Evolutionary conservation across 2,329 filamentous ascomycete genomes (phyloP), one percentile per base, ranked within the genome.

Genomic region (Colletotrichum magnum): DNA sequence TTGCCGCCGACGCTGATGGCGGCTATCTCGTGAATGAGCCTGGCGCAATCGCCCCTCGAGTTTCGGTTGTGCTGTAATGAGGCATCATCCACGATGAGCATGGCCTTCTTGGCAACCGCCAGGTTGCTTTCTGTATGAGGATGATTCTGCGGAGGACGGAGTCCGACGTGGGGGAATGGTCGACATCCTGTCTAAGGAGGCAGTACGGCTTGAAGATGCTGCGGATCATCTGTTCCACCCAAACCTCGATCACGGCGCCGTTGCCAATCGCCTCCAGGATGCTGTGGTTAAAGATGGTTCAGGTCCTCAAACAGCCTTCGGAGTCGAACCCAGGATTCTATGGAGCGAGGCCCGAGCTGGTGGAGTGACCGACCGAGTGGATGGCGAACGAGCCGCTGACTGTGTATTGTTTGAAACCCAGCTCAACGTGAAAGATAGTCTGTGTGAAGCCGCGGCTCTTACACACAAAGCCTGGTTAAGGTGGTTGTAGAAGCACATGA

Each of bases 191-290:
- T 1, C 92, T 90, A 45, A 94, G 81, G 77, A 93, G 92, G 75
- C 94, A 95, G 92, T 93, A 96, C 0, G 93, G 87, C 1, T 93
- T 93, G 2, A 95, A 92, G 70, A 95, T 88, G 24, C 93, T 88
- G 2, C 92, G 91, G 0, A 88, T 92, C 93, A 95, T 95, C 76
- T 97, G 93, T 74, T 95, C 91, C 32, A 96, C 79, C 32, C 94
- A 86, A 6, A 90, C 88, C 60, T 94, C 81, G 0, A 93, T 92
- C 0, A 97, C 83, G 4, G 92, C 93, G 5, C 89, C 89, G 74
- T 97, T 96, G 48, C 95, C 81, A 4, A 93, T 87, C 2, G 93
- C 87, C 66, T 87, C 89, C 1, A 90, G 94, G 45, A 96, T 84
- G 73, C 93, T 86, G 1, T 86, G 78, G 0, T 93, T 93, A n/a